Conservation (phyloP, 2,329 filamentous ascomycete species). For the Fusarium beomiforme region DNA sequence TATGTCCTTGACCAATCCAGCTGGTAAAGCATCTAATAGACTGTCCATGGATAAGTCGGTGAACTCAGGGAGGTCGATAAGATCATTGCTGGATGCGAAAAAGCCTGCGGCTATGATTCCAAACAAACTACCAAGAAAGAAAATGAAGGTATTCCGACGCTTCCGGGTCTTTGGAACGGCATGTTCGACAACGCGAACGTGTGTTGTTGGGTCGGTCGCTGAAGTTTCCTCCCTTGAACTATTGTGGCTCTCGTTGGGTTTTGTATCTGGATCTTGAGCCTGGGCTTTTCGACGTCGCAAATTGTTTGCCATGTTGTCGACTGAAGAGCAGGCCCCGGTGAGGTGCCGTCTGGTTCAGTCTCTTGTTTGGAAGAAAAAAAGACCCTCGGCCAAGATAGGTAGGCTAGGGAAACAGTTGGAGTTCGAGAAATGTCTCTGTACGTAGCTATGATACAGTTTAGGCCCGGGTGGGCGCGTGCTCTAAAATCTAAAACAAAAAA, state of each 20-base stretch:
- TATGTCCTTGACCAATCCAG: slow-evolving; percentile 85
- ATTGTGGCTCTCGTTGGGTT: slow-evolving; percentile 33
- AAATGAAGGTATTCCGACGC: slow-evolving; percentile 82
- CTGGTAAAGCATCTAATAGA: slow-evolving; percentile 86
- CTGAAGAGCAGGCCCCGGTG: slow-evolving; percentile 26
- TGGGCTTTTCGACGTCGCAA: slow-evolving; percentile 47
- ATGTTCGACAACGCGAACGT: slow-evolving; percentile 57
- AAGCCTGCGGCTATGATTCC: slow-evolving; percentile 89
- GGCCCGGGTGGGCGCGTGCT: slow-evolving; percentile 26
- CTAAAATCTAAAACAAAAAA: slow-evolving; percentile 32
- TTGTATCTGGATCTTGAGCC: slow-evolving; percentile 29
- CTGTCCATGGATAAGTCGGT: slow-evolving; percentile 84
- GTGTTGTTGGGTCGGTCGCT: slow-evolving; percentile 40
- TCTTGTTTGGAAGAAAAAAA: slow-evolving; percentile 2
- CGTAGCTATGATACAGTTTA: slow-evolving; percentile 37
- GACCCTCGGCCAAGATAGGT: not conserved
- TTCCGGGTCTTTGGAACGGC: slow-evolving; percentile 66
- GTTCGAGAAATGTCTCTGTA: slow-evolving; percentile 9
- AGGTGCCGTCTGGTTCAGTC: slow-evolving; percentile 26
- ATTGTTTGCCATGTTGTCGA: slow-evolving; percentile 46
- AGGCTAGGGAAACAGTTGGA: not conserved
- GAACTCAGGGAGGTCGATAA: slow-evolving; percentile 81
- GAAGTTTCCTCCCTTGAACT: slow-evolving; percentile 44
- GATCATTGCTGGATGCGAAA: slow-evolving; percentile 88
- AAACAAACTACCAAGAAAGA: slow-evolving; percentile 87